phyloP scores from a whole-genome alignment of 192 early-diverging fungal genomes.

The Coemansia furcata region DNA sequence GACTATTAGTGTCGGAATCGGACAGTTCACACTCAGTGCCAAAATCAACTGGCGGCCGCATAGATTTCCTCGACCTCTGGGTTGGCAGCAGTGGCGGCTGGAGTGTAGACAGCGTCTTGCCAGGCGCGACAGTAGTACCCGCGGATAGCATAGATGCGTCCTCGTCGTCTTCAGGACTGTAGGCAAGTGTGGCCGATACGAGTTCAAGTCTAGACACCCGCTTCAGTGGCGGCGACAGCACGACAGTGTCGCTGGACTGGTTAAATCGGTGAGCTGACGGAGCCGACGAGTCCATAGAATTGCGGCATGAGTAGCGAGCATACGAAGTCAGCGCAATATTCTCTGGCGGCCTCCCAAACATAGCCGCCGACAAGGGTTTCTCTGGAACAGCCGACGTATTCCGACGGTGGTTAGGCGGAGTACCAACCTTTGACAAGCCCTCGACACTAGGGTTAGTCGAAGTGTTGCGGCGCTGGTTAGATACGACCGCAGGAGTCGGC shows the following conservation, averaged over 20 bases:
- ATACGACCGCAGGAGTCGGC: background rate
- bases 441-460: background rate
- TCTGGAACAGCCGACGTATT: conserved; percentile 4
- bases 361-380: background rate
- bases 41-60: background rate
- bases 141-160: conserved; percentile 15
- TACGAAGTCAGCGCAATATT: conserved; percentile 21
- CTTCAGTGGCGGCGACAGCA: background rate
- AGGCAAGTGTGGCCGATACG: conserved; percentile 33
- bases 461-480: conserved; percentile 6
- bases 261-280: conserved; percentile 1
- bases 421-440: background rate
- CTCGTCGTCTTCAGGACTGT: conserved; percentile 4
- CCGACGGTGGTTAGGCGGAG: background rate
- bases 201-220: conserved; percentile 32
- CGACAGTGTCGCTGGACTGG: conserved; percentile 1
- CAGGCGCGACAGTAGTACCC: conserved; percentile 8
- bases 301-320: conserved; percentile 22
- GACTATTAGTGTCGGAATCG: conserved; percentile 29
- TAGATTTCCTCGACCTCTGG: background rate
- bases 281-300: conserved; percentile 18
- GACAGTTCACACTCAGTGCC: conserved; percentile 1
- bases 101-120: conserved; percentile 2
- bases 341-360: conserved; percentile 13
- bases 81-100: background rate